Evolutionary conservation across 2,329 filamentous ascomycete genomes (phyloP).

Genomic region (Scedosporium aurantiacum): DNA sequence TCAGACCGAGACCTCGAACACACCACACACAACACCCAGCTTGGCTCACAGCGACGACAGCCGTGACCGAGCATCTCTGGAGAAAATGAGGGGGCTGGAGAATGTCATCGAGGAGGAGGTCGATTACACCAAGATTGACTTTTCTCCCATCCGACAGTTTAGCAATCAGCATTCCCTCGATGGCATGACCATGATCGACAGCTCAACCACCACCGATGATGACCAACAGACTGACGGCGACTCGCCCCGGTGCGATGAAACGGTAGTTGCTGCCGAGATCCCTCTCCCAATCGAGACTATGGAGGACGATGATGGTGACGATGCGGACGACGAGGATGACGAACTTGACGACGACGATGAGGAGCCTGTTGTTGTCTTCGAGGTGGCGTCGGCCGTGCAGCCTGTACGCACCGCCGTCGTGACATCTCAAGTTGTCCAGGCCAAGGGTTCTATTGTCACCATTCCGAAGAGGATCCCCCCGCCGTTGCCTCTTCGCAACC

Average conservation of each 20-base stretch:
- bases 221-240: conserved; percentile 7
- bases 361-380: conserved; percentile 58
- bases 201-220: conserved; percentile 8
- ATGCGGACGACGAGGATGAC: conserved; percentile 35
- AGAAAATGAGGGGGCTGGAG: conserved; percentile 20
- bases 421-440: conserved; percentile 55
- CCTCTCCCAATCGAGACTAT: conserved; percentile 7
- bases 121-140: conserved; percentile 49
- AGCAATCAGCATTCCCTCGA: conserved; percentile 29
- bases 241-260: neutral
- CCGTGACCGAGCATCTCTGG: conserved; percentile 27
- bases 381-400: conserved; percentile 46
- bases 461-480: conserved; percentile 74
- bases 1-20: conserved; percentile 46
- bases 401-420: conserved; percentile 42
- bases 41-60: conserved; percentile 43
- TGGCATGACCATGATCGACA: conserved; percentile 11
- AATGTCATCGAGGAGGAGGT: conserved; percentile 38
- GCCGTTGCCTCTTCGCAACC: conserved; percentile 66
- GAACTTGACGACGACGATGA: conserved; percentile 44
- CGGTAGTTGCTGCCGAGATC: conserved; percentile 20
- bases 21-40: conserved; percentile 43
- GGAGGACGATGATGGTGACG: conserved; percentile 25
- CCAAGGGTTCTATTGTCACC: conserved; percentile 69
- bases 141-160: conserved; percentile 35